These are phyloP conservation scores for Pichia nakasei DNA, from an alignment of 805 yeast species.

Conservation along the genomic window DNA sequence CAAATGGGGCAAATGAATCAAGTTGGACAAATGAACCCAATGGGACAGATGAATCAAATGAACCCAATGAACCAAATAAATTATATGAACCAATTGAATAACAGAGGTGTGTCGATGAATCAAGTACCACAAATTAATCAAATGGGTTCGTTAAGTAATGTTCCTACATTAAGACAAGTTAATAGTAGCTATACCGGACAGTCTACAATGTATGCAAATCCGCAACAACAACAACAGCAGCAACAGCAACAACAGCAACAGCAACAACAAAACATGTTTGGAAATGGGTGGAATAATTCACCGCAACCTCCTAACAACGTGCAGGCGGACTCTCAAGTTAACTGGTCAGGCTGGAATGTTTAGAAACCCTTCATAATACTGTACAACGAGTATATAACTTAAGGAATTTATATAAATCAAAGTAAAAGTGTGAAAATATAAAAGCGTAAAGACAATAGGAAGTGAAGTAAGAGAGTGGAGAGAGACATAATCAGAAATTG, in stretches of 20 bases:
- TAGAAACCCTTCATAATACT: too few relatives aligned
- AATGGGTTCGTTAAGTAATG: not conserved
- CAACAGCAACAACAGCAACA: slow-evolving; percentile 5
- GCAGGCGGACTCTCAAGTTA: not conserved
- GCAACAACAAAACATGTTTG: slow-evolving; percentile 6
- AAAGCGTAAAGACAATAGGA: too few relatives aligned
- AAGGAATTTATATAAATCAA: too few relatives aligned
- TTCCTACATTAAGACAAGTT: not conserved
- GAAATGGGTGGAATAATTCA: not conserved
- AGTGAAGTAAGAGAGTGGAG: too few relatives aligned
- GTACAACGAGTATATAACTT: too few relatives aligned
- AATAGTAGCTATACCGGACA: not conserved
- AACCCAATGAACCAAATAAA: not conserved
- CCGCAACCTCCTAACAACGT: slow-evolving; percentile 11
- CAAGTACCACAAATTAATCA: not conserved
- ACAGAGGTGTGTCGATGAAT: not conserved
- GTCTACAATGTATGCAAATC: slow-evolving; percentile 9
- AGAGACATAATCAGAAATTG: too few relatives aligned
- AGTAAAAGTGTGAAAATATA: too few relatives aligned
- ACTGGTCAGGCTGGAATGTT: slow-evolving; percentile 8
- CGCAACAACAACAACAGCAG: slow-evolving; percentile 4
- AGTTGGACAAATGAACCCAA: not conserved
- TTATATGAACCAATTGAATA: not conserved
- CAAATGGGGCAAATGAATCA: not conserved
- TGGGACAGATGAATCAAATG: not conserved